Evolutionary conservation across 345 rosid species (phyloP).

Genomic region (Populus nigra): DNA sequence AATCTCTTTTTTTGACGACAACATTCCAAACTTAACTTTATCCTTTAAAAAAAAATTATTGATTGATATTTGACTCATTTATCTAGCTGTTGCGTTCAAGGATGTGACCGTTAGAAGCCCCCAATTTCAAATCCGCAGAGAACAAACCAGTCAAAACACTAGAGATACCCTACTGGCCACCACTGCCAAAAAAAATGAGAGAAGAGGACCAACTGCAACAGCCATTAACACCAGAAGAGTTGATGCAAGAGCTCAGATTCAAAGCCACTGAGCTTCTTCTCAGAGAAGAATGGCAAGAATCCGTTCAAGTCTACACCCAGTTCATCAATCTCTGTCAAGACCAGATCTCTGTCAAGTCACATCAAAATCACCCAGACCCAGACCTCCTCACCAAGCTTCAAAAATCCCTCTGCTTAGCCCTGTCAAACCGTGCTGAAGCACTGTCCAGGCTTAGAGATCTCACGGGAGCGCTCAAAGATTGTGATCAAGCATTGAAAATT

Average conservation of each 20-base stretch:
- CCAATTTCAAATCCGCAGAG: constrained; percentile 19
- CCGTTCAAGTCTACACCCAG: constrained; percentile 55
- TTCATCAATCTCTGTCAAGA: constrained; percentile 55
- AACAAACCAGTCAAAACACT: neutral
- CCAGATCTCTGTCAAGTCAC: constrained; percentile 27
- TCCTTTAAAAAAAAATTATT: no score
- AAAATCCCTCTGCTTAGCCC: constrained; percentile 63
- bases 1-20: no score
- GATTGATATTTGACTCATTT: no score
- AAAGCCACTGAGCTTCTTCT: constrained; percentile 77
- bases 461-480: constrained; percentile 51
- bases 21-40: no score
- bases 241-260: constrained; percentile 61
- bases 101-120: constrained; percentile 59
- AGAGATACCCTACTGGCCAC: neutral
- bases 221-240: constrained; percentile 27
- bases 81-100: constrained; percentile 39
- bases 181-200: constrained; percentile 28
- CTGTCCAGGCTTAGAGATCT: constrained; percentile 44
- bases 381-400: constrained; percentile 38
- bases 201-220: constrained; percentile 27
- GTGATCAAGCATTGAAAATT: constrained; percentile 57
- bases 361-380: constrained; percentile 15
- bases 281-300: constrained; percentile 74
- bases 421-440: constrained; percentile 78